Percentiles rank a stretch among this genome's conserved stretches.
phyloP scores from a whole-genome alignment of 1,284 basidiomycete genomes.

The Phylloboletellus chloephorus region DNA sequence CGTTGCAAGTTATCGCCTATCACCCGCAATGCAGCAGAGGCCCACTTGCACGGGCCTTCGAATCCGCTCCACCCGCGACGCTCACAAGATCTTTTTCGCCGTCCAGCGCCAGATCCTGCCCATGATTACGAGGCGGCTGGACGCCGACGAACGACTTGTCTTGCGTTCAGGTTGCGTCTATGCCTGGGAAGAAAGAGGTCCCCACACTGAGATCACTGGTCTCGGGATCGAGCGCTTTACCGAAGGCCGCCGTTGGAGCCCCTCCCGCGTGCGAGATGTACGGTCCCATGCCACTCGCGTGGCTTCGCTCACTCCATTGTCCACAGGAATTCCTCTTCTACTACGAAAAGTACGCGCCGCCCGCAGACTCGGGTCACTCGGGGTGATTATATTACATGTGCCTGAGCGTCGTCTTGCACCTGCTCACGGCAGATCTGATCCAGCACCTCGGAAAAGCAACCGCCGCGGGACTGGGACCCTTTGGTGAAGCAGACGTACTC shows the following conservation, averaged over 20 bases:
- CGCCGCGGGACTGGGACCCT: conserved; percentile 63
- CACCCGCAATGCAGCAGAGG: conserved; percentile 47
- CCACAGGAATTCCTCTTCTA: conserved; percentile 75
- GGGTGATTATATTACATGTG: conserved; percentile 33
- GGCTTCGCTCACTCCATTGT: conserved; percentile 4
- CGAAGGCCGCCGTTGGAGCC: conserved; percentile 73
- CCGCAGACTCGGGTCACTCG: conserved; percentile 38
- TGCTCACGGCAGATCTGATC: conserved; percentile 16
- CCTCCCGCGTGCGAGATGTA: conserved; percentile 73
- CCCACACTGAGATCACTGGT: conserved; percentile 69
- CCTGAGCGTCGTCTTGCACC: neutral
- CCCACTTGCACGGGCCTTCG: conserved; percentile 67
- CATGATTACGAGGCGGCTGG: conserved; percentile 72
- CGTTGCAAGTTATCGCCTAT: conserved; percentile 3
- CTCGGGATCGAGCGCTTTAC: conserved; percentile 75
- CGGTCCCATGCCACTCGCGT: conserved; percentile 26
- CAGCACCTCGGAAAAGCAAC: conserved; percentile 37
- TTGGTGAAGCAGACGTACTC: conserved; percentile 77
- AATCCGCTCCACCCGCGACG: conserved; percentile 71
- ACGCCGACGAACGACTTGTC: conserved; percentile 65
- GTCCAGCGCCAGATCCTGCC: conserved; percentile 58
- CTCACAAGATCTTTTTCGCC: conserved; percentile 75
- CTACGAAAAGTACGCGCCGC: conserved; percentile 61
- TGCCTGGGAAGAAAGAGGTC: conserved; percentile 79
- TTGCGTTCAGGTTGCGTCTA: conserved; percentile 70